These are phyloP conservation scores for Vigna reflexopilosa DNA, from an alignment of 306 rosid genomes.

Conservation along the genomic window DNA sequence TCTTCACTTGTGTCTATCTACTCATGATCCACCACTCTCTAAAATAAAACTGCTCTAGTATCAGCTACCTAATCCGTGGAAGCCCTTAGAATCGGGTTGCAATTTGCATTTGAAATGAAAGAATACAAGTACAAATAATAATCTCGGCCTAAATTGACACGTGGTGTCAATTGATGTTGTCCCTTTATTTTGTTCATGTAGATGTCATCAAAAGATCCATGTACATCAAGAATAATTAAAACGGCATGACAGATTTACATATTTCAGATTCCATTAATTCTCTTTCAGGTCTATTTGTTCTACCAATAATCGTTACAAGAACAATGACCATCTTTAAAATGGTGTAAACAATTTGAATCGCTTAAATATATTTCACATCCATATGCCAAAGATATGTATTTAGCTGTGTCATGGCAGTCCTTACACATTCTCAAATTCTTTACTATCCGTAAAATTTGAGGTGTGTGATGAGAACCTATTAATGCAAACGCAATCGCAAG, in stretches of 20 bases:
- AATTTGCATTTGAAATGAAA: neutral
- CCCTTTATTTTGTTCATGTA: conserved; percentile 9
- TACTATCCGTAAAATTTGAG: conserved; percentile 64
- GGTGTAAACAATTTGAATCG: conserved; percentile 77
- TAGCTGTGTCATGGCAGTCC: conserved; percentile 84
- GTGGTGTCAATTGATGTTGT: neutral
- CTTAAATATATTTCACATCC: conserved; percentile 78
- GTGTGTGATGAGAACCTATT: conserved; percentile 53
- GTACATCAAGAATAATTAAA: conserved; percentile 38
- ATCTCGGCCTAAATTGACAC: neutral
- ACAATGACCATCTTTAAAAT: conserved; percentile 81
- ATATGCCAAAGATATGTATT: conserved; percentile 69
- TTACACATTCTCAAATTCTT: conserved; percentile 83
- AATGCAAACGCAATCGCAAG: conserved; percentile 83
- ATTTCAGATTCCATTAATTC: conserved; percentile 26
- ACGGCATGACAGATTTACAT: conserved; percentile 33
- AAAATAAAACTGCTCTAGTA: neutral
- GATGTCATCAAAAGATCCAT: conserved; percentile 14
- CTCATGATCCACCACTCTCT: neutral
- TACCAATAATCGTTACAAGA: conserved; percentile 97
- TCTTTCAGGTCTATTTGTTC: conserved; percentile 22
- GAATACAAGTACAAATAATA: neutral
- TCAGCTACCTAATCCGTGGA: neutral
- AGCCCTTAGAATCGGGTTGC: neutral
- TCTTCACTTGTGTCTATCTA: neutral